A percentile compares a stretch with the other conserved stretches of the same genome.
These are phyloP conservation scores for Fusarium virguliforme DNA, from an alignment of 2,329 filamentous ascomycete species.

Conservation along the genomic window DNA sequence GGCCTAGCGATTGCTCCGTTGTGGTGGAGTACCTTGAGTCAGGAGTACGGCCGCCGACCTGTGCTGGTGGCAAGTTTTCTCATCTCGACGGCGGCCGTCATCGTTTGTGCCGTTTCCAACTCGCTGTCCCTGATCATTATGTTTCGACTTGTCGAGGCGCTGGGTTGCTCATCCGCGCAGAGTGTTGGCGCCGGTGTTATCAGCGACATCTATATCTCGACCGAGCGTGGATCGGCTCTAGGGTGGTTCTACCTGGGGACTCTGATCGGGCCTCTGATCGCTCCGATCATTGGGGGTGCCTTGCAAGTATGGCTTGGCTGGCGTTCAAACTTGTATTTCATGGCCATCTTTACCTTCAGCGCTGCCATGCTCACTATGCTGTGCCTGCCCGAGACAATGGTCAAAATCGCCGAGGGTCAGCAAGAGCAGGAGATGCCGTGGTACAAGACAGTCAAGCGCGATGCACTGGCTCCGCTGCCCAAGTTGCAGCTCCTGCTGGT, in stretches of 20 bases:
- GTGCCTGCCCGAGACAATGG: neutral
- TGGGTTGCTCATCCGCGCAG: neutral
- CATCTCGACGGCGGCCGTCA: neutral
- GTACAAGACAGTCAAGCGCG: neutral
- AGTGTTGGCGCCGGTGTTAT: conserved; percentile 17
- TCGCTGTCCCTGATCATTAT: neutral
- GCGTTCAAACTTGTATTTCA: neutral
- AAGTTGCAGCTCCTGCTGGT: neutral
- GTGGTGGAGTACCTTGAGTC: neutral
- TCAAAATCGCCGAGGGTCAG: neutral
- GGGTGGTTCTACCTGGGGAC: conserved; percentile 32
- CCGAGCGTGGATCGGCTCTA: conserved; percentile 22
- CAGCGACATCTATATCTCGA: conserved; percentile 26
- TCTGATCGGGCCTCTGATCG: conserved; percentile 22
- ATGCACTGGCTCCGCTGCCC: neutral
- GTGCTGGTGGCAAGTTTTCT: conserved; percentile 1
- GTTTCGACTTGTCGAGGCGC: neutral
- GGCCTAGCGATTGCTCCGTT: neutral
- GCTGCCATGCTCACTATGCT: neutral
- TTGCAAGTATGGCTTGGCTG: neutral
- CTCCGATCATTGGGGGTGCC: conserved; percentile 4
- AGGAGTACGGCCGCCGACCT: neutral
- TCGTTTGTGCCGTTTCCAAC: neutral
- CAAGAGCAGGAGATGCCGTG: neutral
- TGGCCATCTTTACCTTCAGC: neutral